These are phyloP conservation scores for Salvia splendens DNA, from an alignment of 257 asterid species.

Conservation along the genomic window DNA sequence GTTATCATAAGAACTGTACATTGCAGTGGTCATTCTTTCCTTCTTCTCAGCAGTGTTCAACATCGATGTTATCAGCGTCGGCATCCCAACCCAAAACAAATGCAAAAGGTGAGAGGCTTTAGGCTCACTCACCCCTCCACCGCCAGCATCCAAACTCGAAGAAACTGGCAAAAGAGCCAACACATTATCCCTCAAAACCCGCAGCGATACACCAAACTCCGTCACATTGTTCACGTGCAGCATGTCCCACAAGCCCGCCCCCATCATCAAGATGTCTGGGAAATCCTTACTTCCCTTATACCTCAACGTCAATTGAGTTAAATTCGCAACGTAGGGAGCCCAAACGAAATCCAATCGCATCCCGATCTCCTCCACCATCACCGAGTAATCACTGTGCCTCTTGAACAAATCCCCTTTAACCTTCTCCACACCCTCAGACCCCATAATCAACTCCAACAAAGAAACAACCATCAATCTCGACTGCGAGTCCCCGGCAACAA, in stretches of 20 bases:
- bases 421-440: conserved; percentile 52
- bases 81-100: conserved; percentile 94
- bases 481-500: conserved; percentile 91
- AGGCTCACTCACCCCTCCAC: conserved; percentile 38
- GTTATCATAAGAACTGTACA: conserved; percentile 52
- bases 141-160: conserved; percentile 40
- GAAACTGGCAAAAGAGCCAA: conserved; percentile 66
- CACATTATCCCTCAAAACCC: conserved; percentile 53
- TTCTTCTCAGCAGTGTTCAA: conserved; percentile 76
- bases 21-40: conserved; percentile 59
- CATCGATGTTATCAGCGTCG: conserved; percentile 67
- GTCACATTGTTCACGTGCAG: conserved; percentile 62
- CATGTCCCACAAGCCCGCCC: conserved; percentile 97
- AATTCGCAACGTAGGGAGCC: conserved; percentile 78
- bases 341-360: conserved; percentile 86
- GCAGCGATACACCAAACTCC: conserved; percentile 57
- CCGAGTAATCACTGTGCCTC: conserved; percentile 86
- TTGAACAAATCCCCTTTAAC: conserved; percentile 75
- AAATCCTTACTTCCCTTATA: conserved; percentile 43
- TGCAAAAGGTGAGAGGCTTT: conserved; percentile 50
- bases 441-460: conserved; percentile 69
- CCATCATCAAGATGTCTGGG: conserved; percentile 87
- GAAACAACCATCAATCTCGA: conserved; percentile 83
- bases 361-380: conserved; percentile 65
- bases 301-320: conserved; percentile 53